Base-by-base conservation (phyloP, 345 rosid genomes). In the Eucalyptus cloeziana region DNA sequence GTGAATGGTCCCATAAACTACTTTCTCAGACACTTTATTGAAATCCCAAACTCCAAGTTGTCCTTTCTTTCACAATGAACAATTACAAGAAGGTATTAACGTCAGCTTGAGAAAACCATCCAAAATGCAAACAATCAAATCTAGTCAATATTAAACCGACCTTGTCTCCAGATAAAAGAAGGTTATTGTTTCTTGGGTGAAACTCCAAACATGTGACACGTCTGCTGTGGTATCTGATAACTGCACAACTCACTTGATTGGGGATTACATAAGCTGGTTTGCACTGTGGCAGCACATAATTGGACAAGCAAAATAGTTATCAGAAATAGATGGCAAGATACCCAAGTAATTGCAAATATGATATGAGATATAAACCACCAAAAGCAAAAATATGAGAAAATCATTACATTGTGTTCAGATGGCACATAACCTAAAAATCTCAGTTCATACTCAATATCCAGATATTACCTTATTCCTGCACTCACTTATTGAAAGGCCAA, bases 41-140 rank as follows among this genome's bases (percentile, higher is more conserved):
- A 94, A 98, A 93, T 98, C 99, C 99, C 98, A 97, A 6, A 98
- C 94, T 93, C 99, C 99, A 89, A 98, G 93, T 94, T 97, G 98
- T 88, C 99, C 99, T 96, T 98, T 97, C 99, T 98, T 90, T 94
- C 50, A 88, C 56, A 92, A 86, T 12, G 44, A 80, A 91, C 69
- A 89, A 54, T 24, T 51, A 71, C 25, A 49, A 86, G 67, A 86
- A 52, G 69, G n/a, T 4, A 40, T 22, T 71, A 50, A 21, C 30
- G 2, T 43, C 58, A 33, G 64, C 58, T 52, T 52, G 62, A 86
- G 58, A 58, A 86, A 52, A 22, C 27, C 5, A 15, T 90, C 88
- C 86, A 47, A 86, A 27, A 31, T 86, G 33, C 51, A 8, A 43
- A 86, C 52, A 79, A 71, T n/a, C 54, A 79, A 80, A 56, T 44